These are phyloP conservation scores for Lycium ferocissimum DNA, from an alignment of 257 asterid genomes.

Conservation along the genomic window DNA sequence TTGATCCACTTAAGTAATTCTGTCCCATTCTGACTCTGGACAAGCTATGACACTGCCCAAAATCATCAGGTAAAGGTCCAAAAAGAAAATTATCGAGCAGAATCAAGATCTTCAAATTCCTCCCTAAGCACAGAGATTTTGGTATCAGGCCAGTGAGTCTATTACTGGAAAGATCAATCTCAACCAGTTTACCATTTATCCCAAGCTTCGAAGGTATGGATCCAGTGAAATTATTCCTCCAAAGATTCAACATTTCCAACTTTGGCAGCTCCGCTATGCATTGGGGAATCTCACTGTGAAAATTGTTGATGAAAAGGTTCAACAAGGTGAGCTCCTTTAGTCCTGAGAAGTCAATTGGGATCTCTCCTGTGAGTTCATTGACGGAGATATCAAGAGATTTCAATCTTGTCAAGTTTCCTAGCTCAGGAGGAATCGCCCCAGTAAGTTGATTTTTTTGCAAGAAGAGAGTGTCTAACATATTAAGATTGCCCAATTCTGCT, in stretches of 20 bases:
- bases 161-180: slow-evolving; percentile 49
- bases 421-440: slow-evolving; percentile 46
- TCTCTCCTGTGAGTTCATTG: slow-evolving; percentile 49
- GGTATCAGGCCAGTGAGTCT: slow-evolving; percentile 53
- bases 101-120: slow-evolving; percentile 46
- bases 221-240: slow-evolving; percentile 56
- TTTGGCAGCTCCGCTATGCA: slow-evolving; percentile 46
- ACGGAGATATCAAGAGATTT: slow-evolving; percentile 49
- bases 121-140: slow-evolving; percentile 42
- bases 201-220: slow-evolving; percentile 48
- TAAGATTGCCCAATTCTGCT: slow-evolving; percentile 42
- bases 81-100: slow-evolving; percentile 50
- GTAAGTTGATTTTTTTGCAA: slow-evolving; percentile 49
- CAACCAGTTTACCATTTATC: slow-evolving; percentile 42
- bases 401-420: slow-evolving; percentile 43
- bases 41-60: slow-evolving; percentile 42
- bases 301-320: slow-evolving; percentile 51
- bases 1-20: slow-evolving; percentile 48
- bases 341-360: slow-evolving; percentile 45
- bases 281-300: slow-evolving; percentile 49
- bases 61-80: slow-evolving; percentile 55
- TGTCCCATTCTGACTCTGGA: slow-evolving; percentile 53
- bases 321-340: slow-evolving; percentile 40
- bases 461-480: slow-evolving; percentile 45
- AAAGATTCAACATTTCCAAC: slow-evolving; percentile 46